Conservation (phyloP, 1,139 yeast species). For the Debaryomyces robertsiae region DNA sequence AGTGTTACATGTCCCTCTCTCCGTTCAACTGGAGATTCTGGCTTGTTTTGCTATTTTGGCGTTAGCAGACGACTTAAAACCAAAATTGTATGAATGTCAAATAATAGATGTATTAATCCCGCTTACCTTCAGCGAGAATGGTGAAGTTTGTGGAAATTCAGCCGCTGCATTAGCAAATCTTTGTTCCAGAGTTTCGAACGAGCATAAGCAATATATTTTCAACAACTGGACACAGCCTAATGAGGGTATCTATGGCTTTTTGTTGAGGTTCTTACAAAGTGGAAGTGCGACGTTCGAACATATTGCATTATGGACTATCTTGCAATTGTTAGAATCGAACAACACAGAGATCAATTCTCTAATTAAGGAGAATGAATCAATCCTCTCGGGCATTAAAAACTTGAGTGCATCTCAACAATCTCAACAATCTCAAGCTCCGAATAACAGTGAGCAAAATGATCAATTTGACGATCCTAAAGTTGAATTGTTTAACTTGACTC, state of each 20-base stretch:
- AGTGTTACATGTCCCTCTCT: slow-evolving; percentile 79
- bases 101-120: slow-evolving; percentile 90
- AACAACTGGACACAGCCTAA: slow-evolving; percentile 78
- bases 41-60: slow-evolving; percentile 98
- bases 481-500: slow-evolving; percentile 76
- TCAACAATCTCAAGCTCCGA: slow-evolving; percentile 26
- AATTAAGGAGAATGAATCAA: slow-evolving; percentile 62
- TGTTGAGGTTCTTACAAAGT: slow-evolving; percentile 76
- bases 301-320: slow-evolving; percentile 95
- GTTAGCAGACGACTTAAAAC: slow-evolving; percentile 90
- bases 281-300: slow-evolving; percentile 97
- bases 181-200: slow-evolving; percentile 80
- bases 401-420: slow-evolving; percentile 47
- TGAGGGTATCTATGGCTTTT: slow-evolving; percentile 85
- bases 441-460: slow-evolving; percentile 26
- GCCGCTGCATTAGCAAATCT: slow-evolving; percentile 98
- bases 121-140: slow-evolving; percentile 81
- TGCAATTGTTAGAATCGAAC: slow-evolving; percentile 88
- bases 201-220: slow-evolving; percentile 74
- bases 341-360: slow-evolving; percentile 66
- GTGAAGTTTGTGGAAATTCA: slow-evolving; percentile 97
- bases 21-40: slow-evolving; percentile 92
- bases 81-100: slow-evolving; percentile 79
- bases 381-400: slow-evolving; percentile 57
- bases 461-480: slow-evolving; percentile 64